A percentile compares a stretch with the other conserved stretches of the same genome.
Conservation (phyloP, 2,329 filamentous ascomycete genomes). For the Apiospora phragmitis region DNA sequence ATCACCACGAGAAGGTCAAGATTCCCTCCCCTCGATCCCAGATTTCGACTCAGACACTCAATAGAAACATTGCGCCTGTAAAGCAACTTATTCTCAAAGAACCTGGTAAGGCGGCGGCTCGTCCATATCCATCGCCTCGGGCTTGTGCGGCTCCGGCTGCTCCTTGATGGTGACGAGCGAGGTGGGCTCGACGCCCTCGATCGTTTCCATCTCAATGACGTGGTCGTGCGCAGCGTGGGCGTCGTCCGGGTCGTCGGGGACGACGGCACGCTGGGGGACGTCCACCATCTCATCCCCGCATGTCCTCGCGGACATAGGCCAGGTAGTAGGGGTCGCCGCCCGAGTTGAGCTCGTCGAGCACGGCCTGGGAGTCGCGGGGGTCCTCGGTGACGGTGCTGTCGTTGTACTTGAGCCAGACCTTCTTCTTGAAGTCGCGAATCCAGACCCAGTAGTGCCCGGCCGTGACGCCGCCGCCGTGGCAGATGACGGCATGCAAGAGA, state of each 20-base stretch:
- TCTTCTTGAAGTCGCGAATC: constrained; percentile 82
- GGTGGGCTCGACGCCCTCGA: constrained; percentile 26
- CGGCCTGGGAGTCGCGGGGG: constrained; percentile 61
- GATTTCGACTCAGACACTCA: neutral
- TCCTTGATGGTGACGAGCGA: neutral
- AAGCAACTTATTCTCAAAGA: neutral
- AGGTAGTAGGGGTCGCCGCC: constrained; percentile 81
- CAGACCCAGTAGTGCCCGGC: constrained; percentile 97
- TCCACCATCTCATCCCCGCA: constrained; percentile 56
- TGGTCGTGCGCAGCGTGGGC: constrained; percentile 5
- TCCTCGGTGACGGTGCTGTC: constrained; percentile 76
- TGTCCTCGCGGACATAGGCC: constrained; percentile 74
- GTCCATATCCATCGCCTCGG: neutral
- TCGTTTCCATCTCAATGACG: constrained; percentile 27
- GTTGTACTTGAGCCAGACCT: constrained; percentile 92
- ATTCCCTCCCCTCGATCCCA: too few species aligned
- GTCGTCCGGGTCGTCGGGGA: neutral
- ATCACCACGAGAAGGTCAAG: neutral
- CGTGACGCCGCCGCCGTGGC: constrained; percentile 73
- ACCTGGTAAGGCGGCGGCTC: neutral
- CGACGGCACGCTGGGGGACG: constrained; percentile 40
- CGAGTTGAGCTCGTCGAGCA: constrained; percentile 66
- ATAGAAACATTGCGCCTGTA: neutral
- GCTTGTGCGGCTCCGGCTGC: neutral
- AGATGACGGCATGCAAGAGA: constrained; percentile 86